Evolutionary conservation across 164 flowering plant species (phyloP).

Genomic region (Berberis vulgaris): DNA sequence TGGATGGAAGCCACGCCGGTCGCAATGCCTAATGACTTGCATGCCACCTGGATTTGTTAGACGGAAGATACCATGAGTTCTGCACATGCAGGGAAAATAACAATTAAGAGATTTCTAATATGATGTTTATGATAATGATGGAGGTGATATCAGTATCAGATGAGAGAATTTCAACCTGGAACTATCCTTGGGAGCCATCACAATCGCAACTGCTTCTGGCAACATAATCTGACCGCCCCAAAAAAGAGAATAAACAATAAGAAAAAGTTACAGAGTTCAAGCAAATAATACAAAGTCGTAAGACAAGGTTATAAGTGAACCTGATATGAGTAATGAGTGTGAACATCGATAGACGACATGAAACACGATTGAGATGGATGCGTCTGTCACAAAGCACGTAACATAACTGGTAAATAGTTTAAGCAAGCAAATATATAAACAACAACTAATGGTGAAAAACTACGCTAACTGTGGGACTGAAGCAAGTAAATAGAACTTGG

Average conservation of each 20-base stretch:
- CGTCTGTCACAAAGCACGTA: constrained; percentile 41
- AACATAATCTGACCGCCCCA: constrained; percentile 61
- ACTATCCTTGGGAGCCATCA: constrained; percentile 89
- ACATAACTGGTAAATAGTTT: neutral
- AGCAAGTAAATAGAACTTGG: no score
- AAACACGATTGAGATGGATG: constrained; percentile 98
- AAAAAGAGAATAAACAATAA: neutral
- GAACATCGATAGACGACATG: constrained; percentile 94
- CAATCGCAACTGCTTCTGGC: constrained; percentile 95
- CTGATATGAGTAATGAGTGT: constrained; percentile 97
- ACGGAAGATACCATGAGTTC: constrained; percentile 84
- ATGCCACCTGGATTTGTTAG: constrained; percentile 84
- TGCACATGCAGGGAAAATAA: constrained; percentile 17
- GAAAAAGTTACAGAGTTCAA: neutral
- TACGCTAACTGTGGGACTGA: no score
- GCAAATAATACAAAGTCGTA: neutral
- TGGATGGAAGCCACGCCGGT: constrained; percentile 84
- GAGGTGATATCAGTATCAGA: neutral
- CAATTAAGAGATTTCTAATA: neutral
- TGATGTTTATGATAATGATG: neutral
- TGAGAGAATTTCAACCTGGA: constrained; percentile 31
- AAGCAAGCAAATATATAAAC: neutral
- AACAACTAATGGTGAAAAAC: no score
- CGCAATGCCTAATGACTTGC: constrained; percentile 72
- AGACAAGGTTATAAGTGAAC: constrained; percentile 11